A percentile compares a stretch with the other conserved stretches of the same genome.
These are phyloP conservation scores for Paragyromitra xinjiangensis DNA, from an alignment of 495 filamentous ascomycete genomes.

Conservation along the genomic window DNA sequence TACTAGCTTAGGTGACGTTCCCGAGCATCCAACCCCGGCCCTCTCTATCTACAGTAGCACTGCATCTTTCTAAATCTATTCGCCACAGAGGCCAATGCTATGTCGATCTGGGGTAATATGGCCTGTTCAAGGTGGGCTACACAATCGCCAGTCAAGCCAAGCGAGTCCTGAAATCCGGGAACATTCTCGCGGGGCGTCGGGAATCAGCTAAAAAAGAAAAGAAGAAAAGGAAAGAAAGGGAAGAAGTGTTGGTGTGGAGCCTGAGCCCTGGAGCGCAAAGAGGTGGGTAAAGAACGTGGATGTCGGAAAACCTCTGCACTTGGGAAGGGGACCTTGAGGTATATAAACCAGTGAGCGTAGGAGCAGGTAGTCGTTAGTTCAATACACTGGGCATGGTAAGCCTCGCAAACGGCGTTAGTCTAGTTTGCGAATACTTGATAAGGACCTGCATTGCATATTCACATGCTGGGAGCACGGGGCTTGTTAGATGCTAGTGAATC, in stretches of 20 bases:
- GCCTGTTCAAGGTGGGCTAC: constrained; percentile 15
- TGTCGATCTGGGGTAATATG: constrained; percentile 40
- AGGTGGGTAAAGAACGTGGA: constrained; percentile 8
- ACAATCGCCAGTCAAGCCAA: constrained; percentile 25
- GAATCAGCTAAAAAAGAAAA: constrained; percentile 19
- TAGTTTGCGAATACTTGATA: constrained; percentile 34
- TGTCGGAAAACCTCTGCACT: neutral
- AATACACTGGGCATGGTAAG: constrained; percentile 19
- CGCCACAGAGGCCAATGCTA: constrained; percentile 6
- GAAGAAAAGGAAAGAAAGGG: neutral
- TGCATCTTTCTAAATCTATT: constrained; percentile 21
- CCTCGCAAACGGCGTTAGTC: constrained; percentile 16
- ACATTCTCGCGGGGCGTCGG: constrained; percentile 4
- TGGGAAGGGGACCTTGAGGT: constrained; percentile 11
- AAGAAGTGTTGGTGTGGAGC: constrained; percentile 1
- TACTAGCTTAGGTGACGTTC: constrained; percentile 9
- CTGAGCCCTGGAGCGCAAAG: constrained; percentile 8
- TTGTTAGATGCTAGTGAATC: constrained; percentile 29
- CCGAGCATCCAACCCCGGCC: neutral
- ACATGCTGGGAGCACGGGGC: constrained; percentile 24
- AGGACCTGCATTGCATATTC: constrained; percentile 50
- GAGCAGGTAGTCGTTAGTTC: constrained; percentile 16
- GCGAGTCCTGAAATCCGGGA: constrained; percentile 26
- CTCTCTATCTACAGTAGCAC: constrained; percentile 18
- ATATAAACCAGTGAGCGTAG: constrained; percentile 40